Evolutionary conservation across 192 early-diverging fungal genomes (phyloP).

Genomic region (Haplosporangium gracile): DNA sequence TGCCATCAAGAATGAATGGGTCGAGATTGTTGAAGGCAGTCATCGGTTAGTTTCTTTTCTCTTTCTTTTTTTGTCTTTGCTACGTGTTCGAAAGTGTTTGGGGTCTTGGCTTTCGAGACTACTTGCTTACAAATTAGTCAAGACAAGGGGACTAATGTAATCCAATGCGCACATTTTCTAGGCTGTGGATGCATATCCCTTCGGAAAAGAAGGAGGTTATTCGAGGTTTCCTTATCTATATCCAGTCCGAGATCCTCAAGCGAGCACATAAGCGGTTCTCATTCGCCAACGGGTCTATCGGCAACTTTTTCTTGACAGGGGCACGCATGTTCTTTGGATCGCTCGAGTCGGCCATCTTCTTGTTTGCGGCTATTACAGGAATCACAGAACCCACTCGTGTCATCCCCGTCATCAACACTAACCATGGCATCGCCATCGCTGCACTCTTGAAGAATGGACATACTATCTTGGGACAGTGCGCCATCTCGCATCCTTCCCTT

Average conservation of each 20-base stretch:
- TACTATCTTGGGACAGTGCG: constrained; percentile 78
- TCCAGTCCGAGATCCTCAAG: constrained; percentile 76
- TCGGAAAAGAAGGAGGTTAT: constrained; percentile 75
- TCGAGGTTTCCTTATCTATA: constrained; percentile 77
- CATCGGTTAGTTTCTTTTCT: constrained; percentile 64
- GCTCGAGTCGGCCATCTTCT: constrained; percentile 78
- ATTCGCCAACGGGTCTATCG: constrained; percentile 80
- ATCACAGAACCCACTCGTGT: constrained; percentile 75
- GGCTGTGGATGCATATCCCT: constrained; percentile 64
- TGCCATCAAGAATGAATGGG: constrained; percentile 80
- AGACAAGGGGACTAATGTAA: not conserved
- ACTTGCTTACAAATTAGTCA: not conserved
- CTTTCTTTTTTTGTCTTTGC: not conserved
- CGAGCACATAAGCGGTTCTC: constrained; percentile 74
- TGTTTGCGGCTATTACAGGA: constrained; percentile 78
- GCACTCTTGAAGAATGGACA: constrained; percentile 74
- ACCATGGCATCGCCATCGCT: constrained; percentile 74
- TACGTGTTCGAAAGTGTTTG: not conserved
- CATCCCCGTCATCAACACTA: constrained; percentile 77
- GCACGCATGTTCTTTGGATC: constrained; percentile 81
- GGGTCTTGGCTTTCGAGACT: not conserved
- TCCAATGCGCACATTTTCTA: constrained; percentile 16
- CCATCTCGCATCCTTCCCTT: constrained; percentile 79
- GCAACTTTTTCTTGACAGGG: constrained; percentile 86
- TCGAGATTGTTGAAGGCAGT: constrained; percentile 77